Evolutionary conservation across 305 asterid species (phyloP).

Genomic region (Petunia hybrid): DNA sequence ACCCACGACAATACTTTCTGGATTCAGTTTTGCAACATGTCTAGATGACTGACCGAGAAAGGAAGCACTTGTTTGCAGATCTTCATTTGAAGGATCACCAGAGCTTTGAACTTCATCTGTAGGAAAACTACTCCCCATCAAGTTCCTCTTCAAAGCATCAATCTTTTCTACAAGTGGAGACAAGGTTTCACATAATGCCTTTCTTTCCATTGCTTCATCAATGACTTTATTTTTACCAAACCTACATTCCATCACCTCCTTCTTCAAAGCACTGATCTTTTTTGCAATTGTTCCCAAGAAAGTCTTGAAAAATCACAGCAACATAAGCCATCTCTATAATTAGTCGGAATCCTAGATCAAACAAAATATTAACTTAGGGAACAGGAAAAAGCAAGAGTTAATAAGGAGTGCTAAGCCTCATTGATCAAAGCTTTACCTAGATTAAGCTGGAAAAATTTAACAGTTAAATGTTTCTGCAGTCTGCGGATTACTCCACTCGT

Average conservation of each 20-base stretch:
- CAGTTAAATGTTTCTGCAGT: not conserved
- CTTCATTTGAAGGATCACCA: not conserved
- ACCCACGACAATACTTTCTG: not conserved
- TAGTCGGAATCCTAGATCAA: not conserved
- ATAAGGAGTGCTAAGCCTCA: not conserved
- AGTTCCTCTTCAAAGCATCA: not conserved
- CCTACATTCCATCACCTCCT: not conserved
- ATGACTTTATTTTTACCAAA: not conserved
- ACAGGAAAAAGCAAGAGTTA: not conserved
- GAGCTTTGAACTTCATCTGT: not conserved
- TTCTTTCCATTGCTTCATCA: not conserved
- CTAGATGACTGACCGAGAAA: not conserved
- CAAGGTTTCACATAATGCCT: not conserved
- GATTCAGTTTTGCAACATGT: not conserved
- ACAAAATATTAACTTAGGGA: not conserved
- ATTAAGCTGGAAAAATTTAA: too few species aligned
- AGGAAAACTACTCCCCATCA: not conserved
- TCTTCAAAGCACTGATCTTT: not conserved
- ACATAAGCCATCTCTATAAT: slow-evolving; percentile 12
- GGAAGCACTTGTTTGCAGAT: not conserved
- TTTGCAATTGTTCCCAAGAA: not conserved
- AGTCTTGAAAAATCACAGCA: not conserved
- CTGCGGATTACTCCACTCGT: too few species aligned
- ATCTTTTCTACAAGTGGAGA: not conserved
- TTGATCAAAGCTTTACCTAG: not conserved